These are phyloP conservation scores for Tulasnella sp. DNA, from an alignment of 768 basidiomycete species.

Conservation along the genomic window DNA sequence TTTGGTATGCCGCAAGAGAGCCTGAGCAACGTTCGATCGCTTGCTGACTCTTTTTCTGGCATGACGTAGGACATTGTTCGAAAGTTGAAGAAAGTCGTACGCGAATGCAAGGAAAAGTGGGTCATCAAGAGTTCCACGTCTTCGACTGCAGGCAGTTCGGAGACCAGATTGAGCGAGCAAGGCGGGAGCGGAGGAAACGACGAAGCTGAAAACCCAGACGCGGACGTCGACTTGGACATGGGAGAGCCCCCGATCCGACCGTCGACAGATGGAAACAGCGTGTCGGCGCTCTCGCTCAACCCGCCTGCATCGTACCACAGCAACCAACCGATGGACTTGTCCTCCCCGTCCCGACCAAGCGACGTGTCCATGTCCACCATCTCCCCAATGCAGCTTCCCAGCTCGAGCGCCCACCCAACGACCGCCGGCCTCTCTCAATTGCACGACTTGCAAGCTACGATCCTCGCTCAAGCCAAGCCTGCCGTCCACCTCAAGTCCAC, in stretches of 20 bases:
- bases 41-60: too few species aligned
- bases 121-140: constrained; percentile 21
- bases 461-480: constrained; percentile 43
- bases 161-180: constrained; percentile 9
- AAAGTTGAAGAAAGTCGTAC: constrained; percentile 79
- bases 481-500: constrained; percentile 37
- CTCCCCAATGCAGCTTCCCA: constrained; percentile 46
- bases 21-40: too few species aligned
- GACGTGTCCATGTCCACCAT: constrained; percentile 29
- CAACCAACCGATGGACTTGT: not conserved
- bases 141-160: constrained; percentile 27
- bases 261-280: constrained; percentile 7
- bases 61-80: constrained; percentile 81
- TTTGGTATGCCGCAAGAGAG: too few species aligned
- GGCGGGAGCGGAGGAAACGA: not conserved
- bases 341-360: constrained; percentile 13
- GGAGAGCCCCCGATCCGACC: constrained; percentile 12
- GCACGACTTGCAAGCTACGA: constrained; percentile 55
- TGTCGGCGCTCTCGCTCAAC: constrained; percentile 1
- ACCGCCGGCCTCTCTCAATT: constrained; percentile 63
- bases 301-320: constrained; percentile 1
- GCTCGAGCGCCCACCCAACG: constrained; percentile 59
- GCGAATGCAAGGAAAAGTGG: constrained; percentile 63
- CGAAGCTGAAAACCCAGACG: constrained; percentile 26
- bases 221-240: constrained; percentile 33